Base-by-base conservation (phyloP, 352 stramenopile species). In the Phytophthora pluvialis region DNA sequence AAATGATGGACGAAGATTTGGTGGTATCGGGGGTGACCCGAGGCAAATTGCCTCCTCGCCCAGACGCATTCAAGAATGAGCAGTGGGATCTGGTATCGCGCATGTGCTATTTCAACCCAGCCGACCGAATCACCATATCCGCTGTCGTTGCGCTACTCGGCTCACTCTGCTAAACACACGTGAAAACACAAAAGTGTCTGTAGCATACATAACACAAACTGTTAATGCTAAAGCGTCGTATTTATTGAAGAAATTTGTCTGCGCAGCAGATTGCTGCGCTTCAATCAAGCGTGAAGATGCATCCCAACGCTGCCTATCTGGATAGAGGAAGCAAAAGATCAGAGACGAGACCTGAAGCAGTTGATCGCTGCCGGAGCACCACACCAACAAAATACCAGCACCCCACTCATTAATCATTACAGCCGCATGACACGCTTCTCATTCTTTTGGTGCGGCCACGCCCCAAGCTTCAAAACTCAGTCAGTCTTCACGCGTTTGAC, bases 401-500 rank as follows among this genome's bases (percentile, higher is more conserved):
- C 52, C 51, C 21, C 51, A 69, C 54, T 74, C 60, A 63, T 67
- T 73, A 64, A 73, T 73, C 53, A 42, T 76, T 72, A 69, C 64
- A 73, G 49, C 51, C 38, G 26, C 40, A 45, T 61, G 32, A 49
- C 39, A 61, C 42, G 64, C 40, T 55, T 54, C 42, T 72, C 67
- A 54, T 42, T 69, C 43, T 60, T 53, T 65, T 64, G 33, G n/a
- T 59, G 36, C 12, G 35, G 44, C 38, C 52, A 69, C n/a, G 39
- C 46, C 46, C 42, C 60, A 26, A 54, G 51, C 39, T 47, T 58
- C 40, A 70, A 64, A 57, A 49, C 28, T 83, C 70, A 89, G 40
- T 84, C 74, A 21, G 65, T 84, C 45, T 84, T 83, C 60, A 88
- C 73, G 9, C 81, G 77, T 59, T 90, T 90, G 48, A 89, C 66